phyloP scores from a whole-genome alignment of 2,329 filamentous ascomycete species.

The Aspergillus candidus region DNA sequence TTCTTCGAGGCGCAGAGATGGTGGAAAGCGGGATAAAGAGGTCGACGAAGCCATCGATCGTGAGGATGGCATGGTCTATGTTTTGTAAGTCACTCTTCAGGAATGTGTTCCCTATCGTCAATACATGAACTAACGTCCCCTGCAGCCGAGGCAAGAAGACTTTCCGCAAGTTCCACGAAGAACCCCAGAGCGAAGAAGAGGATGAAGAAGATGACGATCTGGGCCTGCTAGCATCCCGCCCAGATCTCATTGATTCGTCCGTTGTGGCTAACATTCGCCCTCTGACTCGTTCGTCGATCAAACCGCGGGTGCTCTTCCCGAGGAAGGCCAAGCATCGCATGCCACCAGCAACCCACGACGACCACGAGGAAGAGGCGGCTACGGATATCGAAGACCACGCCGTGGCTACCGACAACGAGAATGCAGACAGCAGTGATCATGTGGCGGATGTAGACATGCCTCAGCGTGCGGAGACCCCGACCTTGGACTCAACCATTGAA shows the following conservation, averaged over 20 bases:
- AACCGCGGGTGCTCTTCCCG: slow-evolving; percentile 56
- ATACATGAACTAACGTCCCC: slow-evolving; percentile 21
- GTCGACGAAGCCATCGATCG: slow-evolving; percentile 48
- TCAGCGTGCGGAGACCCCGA: slow-evolving; percentile 19
- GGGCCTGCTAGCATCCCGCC: slow-evolving; percentile 36
- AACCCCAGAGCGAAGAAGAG: slow-evolving; percentile 32
- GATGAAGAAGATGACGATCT: slow-evolving; percentile 40
- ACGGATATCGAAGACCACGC: slow-evolving; percentile 49
- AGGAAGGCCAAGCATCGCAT: slow-evolving; percentile 40
- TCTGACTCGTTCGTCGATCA: slow-evolving; percentile 53
- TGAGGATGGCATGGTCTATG: slow-evolving; percentile 55
- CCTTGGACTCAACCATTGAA: slow-evolving; percentile 12
- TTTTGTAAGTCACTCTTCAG: slow-evolving; percentile 49
- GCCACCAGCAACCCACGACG: slow-evolving; percentile 32
- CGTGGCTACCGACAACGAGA: slow-evolving; percentile 12
- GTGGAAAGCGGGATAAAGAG: slow-evolving; percentile 27
- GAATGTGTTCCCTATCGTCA: slow-evolving; percentile 1
- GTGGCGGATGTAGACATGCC: slow-evolving; percentile 11
- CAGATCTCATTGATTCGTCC: slow-evolving; percentile 31
- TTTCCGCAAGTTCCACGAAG: slow-evolving; percentile 50
- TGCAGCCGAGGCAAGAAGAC: slow-evolving; percentile 56
- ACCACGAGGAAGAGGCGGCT: slow-evolving; percentile 47
- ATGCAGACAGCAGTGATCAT: slow-evolving; percentile 13
- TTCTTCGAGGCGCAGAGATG: slow-evolving; percentile 28
- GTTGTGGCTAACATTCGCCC: slow-evolving; percentile 36